These are phyloP conservation scores for Xylariomycetidae sp. DNA, from an alignment of 2,329 filamentous ascomycete species.

Conservation along the genomic window DNA sequence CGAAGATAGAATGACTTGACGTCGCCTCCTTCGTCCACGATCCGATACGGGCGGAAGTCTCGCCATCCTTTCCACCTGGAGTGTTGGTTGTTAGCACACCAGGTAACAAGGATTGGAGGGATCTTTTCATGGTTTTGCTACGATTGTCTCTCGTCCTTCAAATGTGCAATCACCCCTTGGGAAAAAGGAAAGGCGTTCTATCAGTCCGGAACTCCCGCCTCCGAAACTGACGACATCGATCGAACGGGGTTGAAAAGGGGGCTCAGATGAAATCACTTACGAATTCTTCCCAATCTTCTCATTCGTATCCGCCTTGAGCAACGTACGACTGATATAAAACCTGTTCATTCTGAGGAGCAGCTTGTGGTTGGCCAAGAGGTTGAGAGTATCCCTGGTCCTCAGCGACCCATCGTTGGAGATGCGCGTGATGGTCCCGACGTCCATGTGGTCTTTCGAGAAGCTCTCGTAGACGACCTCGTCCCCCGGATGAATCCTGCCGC, in stretches of 20 bases:
- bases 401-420: conserved; percentile 18
- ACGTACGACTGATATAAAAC: conserved; percentile 10
- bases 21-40: conserved; percentile 13
- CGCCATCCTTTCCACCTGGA: conserved; percentile 21
- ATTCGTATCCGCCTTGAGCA: conserved; percentile 13
- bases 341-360: conserved; percentile 19
- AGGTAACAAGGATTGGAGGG: too few relatives aligned
- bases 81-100: too few relatives aligned
- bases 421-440: conserved; percentile 13
- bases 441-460: conserved; percentile 10
- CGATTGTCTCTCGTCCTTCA: too few relatives aligned
- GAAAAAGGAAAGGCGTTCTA: too few relatives aligned
- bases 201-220: too few relatives aligned
- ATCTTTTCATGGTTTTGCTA: too few relatives aligned
- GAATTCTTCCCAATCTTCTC: conserved; percentile 10
- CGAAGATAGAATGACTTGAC: conserved; percentile 20
- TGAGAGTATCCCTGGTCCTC: conserved; percentile 17
- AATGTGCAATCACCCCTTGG: too few relatives aligned
- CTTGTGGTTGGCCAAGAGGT: conserved; percentile 16
- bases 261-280: too few relatives aligned
- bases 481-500: conserved; percentile 15
- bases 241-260: too few relatives aligned
- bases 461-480: conserved; percentile 13
- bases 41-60: conserved; percentile 9
- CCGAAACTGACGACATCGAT: too few relatives aligned